phyloP scores from a whole-genome alignment of 1,284 basidiomycete genomes.

The Cutaneotrichosporon cyanovorans region DNA sequence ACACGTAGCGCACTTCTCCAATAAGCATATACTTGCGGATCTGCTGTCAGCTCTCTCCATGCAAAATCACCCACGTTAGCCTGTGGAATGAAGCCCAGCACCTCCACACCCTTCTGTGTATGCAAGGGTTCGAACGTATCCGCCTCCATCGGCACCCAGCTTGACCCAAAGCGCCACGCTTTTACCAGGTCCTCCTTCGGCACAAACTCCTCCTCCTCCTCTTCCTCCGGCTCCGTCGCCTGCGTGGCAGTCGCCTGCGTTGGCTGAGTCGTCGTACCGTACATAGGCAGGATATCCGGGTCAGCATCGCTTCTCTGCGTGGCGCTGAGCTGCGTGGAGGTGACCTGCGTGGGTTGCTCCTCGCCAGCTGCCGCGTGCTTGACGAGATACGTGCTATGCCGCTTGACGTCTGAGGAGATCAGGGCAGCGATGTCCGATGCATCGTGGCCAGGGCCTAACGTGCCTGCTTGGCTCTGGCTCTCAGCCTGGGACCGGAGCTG shows the following conservation, averaged over 20 bases:
- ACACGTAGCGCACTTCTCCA: slow-evolving; percentile 81
- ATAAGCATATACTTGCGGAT: slow-evolving; percentile 72
- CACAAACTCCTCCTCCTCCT: slow-evolving; percentile 31
- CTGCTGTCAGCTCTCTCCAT: slow-evolving; percentile 42
- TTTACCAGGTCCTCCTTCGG: slow-evolving; percentile 47
- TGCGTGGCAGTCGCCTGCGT: slow-evolving; percentile 17
- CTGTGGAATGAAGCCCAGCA: slow-evolving; percentile 70
- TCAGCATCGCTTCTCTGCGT: slow-evolving; percentile 10
- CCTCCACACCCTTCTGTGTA: slow-evolving; percentile 75
- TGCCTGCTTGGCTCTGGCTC: slow-evolving; percentile 2
- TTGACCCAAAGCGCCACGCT: slow-evolving; percentile 88
- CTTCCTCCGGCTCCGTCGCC: slow-evolving; percentile 7
- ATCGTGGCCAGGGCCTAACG: not conserved
- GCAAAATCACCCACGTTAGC: slow-evolving; percentile 53
- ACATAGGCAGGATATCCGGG: slow-evolving; percentile 6
- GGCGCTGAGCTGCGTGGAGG: not conserved
- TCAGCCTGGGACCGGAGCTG: slow-evolving; percentile 10
- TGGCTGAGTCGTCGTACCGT: not conserved
- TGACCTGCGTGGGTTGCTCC: not conserved
- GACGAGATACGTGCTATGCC: slow-evolving; percentile 37
- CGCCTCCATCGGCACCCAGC: slow-evolving; percentile 75
- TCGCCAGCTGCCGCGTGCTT: slow-evolving; percentile 8
- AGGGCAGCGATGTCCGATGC: slow-evolving; percentile 32
- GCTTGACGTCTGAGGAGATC: slow-evolving; percentile 42
- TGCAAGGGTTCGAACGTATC: slow-evolving; percentile 62